A percentile compares a stretch with the other conserved stretches of the same genome.
These are phyloP conservation scores for Ceriops decandra DNA, from an alignment of 345 rosid genomes.

Conservation along the genomic window DNA sequence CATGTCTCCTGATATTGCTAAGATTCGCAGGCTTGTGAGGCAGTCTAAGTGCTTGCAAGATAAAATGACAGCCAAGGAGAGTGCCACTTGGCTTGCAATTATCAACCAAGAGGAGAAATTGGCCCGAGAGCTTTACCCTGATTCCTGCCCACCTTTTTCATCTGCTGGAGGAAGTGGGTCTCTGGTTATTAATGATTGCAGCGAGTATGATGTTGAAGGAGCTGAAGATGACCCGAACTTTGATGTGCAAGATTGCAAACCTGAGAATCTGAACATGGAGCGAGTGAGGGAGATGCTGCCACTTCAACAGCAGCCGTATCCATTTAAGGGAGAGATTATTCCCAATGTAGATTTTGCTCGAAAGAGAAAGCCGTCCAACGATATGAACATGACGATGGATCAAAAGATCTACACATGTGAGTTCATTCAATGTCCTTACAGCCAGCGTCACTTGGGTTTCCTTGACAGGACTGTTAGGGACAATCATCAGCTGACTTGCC, in stretches of 20 bases:
- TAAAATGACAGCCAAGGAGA: slow-evolving; percentile 92
- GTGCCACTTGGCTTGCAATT: slow-evolving; percentile 84
- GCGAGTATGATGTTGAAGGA: slow-evolving; percentile 78
- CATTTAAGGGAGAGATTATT: slow-evolving; percentile 54
- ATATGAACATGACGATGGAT: slow-evolving; percentile 42
- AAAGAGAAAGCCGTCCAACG: slow-evolving; percentile 64
- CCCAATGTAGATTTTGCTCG: slow-evolving; percentile 38
- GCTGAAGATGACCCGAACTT: slow-evolving; percentile 50
- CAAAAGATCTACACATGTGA: slow-evolving; percentile 58
- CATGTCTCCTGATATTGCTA: slow-evolving; percentile 67
- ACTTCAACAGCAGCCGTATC: slow-evolving; percentile 41
- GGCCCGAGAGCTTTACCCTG: slow-evolving; percentile 52
- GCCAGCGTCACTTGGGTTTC: slow-evolving; percentile 57
- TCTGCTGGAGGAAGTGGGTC: slow-evolving; percentile 47
- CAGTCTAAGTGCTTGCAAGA: slow-evolving; percentile 89
- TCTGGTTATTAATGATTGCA: slow-evolving; percentile 48
- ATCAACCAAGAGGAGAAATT: slow-evolving; percentile 68
- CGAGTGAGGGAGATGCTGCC: slow-evolving; percentile 34
- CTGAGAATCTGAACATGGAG: slow-evolving; percentile 45
- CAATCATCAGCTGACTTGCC: slow-evolving; percentile 73
- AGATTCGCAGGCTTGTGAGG: slow-evolving; percentile 75
- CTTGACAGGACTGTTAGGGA: slow-evolving; percentile 66
- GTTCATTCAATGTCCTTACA: slow-evolving; percentile 60
- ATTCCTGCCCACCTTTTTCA: slow-evolving; percentile 51
- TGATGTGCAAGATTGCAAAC: slow-evolving; percentile 56